Conservation (phyloP, 208 protist species). For the Strigomonas oncopelti region DNA sequence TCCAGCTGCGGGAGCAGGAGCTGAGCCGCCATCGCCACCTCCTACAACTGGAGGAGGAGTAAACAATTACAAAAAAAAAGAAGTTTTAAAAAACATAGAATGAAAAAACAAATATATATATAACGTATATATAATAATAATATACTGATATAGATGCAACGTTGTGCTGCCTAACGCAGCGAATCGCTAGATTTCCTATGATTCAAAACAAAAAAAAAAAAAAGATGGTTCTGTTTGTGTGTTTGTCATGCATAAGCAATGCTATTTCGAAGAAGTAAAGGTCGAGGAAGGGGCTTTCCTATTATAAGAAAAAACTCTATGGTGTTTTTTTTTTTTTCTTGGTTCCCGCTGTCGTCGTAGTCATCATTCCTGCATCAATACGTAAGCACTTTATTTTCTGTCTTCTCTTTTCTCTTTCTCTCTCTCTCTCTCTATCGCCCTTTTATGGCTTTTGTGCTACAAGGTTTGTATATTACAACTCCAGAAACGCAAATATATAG, state of each 20-base stretch:
- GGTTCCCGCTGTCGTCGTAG: neutral
- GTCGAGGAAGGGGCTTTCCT: too few relatives aligned
- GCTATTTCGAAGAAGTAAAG: too few relatives aligned
- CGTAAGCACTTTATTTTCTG: neutral
- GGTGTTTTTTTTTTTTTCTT: conserved; percentile 3
- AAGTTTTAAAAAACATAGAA: neutral
- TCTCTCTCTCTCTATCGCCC: conserved; percentile 7
- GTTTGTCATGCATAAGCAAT: neutral
- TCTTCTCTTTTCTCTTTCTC: conserved; percentile 13
- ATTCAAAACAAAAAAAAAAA: conserved; percentile 6
- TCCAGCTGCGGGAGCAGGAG: conserved; percentile 68
- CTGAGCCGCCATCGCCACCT: conserved; percentile 63
- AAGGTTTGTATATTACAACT: too few relatives aligned
- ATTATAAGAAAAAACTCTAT: neutral
- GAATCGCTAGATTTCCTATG: too few relatives aligned
- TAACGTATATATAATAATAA: neutral
- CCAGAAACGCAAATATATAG: too few relatives aligned
- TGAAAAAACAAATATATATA: conserved; percentile 5
- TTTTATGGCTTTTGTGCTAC: conserved; percentile 18
- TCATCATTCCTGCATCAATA: too few relatives aligned
- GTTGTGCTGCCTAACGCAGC: too few relatives aligned
- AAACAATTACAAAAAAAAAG: neutral
- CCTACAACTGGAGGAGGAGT: conserved; percentile 17
- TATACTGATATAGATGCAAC: too few relatives aligned
- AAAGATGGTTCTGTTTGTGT: neutral